Evolutionary conservation across 1,284 basidiomycete species (phyloP).

Genomic region (Fomitopsis palustris): DNA sequence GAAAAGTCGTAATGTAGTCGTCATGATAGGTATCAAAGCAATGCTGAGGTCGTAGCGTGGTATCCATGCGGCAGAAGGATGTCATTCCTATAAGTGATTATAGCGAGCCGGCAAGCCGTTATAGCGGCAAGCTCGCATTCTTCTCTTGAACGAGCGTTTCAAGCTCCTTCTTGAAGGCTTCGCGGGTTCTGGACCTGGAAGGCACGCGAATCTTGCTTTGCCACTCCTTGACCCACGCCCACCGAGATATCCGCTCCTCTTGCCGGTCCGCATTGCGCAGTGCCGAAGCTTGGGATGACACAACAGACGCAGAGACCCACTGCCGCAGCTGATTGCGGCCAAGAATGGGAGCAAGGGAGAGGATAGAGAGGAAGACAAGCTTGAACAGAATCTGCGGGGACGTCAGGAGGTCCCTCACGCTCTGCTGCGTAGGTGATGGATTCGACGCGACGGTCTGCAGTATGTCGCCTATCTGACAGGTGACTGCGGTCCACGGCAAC

Average conservation of each 20-base stretch:
- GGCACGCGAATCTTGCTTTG: slow-evolving; percentile 43
- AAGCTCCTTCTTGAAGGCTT: slow-evolving; percentile 20
- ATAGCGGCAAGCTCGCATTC: slow-evolving; percentile 25
- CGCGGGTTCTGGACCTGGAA: slow-evolving; percentile 39
- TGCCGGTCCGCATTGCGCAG: slow-evolving; percentile 3
- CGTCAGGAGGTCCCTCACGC: slow-evolving; percentile 66
- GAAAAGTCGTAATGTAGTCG: not conserved
- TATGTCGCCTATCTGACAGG: slow-evolving; percentile 85
- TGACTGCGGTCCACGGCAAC: slow-evolving; percentile 81
- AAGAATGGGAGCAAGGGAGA: slow-evolving; percentile 77
- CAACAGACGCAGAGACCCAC: slow-evolving; percentile 40
- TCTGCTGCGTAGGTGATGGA: slow-evolving; percentile 62
- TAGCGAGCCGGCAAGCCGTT: slow-evolving; percentile 30
- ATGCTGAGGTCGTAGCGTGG: slow-evolving; percentile 1
- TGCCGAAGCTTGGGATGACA: slow-evolving; percentile 4
- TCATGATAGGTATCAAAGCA: slow-evolving; percentile 2
- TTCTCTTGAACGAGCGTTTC: slow-evolving; percentile 28
- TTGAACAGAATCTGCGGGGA: slow-evolving; percentile 73
- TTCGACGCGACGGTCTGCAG: slow-evolving; percentile 72
- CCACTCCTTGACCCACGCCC: slow-evolving; percentile 62
- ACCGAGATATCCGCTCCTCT: slow-evolving; percentile 42
- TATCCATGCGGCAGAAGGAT: slow-evolving; percentile 5
- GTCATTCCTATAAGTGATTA: not conserved
- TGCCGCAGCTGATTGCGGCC: slow-evolving; percentile 59
- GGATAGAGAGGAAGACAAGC: slow-evolving; percentile 66